Evolutionary conservation across 2,329 filamentous ascomycete genomes (phyloP).

Genomic region (Neopestalotiopsis rosae): DNA sequence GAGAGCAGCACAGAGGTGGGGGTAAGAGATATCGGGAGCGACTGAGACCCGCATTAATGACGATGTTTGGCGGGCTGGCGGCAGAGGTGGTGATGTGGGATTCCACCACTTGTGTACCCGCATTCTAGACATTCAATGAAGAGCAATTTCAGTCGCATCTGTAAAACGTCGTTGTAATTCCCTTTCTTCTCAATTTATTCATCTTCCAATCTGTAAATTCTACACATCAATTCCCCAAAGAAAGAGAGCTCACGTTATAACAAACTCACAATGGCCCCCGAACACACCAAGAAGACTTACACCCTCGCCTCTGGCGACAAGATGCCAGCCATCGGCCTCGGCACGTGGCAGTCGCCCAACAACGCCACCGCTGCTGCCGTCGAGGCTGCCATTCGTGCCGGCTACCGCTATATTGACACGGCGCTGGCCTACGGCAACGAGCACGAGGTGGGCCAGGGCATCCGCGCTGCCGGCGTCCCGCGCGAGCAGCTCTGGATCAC

Average conservation of each 20-base stretch:
- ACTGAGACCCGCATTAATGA: constrained; percentile 12
- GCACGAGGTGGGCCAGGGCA: constrained; percentile 68
- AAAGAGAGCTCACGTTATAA: neutral
- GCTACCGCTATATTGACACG: constrained; percentile 80
- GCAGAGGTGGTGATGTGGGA: constrained; percentile 7
- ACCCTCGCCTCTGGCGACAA: constrained; percentile 78
- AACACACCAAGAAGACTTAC: constrained; percentile 55
- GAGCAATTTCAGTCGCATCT: too few relatives aligned
- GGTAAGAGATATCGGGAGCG: neutral
- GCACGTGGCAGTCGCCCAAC: constrained; percentile 78
- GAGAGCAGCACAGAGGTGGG: neutral
- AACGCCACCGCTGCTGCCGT: constrained; percentile 75
- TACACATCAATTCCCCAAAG: neutral
- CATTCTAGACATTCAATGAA: neutral
- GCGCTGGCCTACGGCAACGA: constrained; percentile 82
- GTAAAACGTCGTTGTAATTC: neutral
- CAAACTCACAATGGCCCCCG: constrained; percentile 18
- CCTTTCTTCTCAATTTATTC: neutral
- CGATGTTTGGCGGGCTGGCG: neutral
- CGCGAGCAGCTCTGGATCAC: constrained; percentile 73
- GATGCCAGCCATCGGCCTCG: constrained; percentile 78
- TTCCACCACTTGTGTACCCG: constrained; percentile 5
- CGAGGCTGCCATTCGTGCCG: constrained; percentile 67
- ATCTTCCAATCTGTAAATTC: neutral
- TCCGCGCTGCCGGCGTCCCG: constrained; percentile 68